A percentile compares a stretch with the other conserved stretches of the same genome.
These are phyloP conservation scores for Mentha longifolia DNA, from an alignment of 257 asterid genomes.

Conservation along the genomic window DNA sequence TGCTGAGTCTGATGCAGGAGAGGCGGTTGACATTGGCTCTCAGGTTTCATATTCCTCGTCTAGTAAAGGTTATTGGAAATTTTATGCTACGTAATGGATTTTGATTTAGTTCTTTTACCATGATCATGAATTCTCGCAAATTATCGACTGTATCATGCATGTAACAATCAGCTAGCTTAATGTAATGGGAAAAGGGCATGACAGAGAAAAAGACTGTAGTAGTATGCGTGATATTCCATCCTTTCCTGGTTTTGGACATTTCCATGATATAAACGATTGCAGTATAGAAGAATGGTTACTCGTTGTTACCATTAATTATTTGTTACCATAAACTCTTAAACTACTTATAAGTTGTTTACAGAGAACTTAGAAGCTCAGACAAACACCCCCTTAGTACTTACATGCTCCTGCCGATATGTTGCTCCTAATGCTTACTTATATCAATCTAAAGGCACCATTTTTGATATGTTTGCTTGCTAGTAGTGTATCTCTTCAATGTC, in stretches of 20 bases:
- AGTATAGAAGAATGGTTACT: neutral
- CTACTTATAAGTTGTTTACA: too few relatives aligned
- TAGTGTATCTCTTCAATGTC: neutral
- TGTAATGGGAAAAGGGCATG: neutral
- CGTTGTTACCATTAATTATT: neutral
- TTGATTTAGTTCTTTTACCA: neutral
- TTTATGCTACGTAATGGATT: neutral
- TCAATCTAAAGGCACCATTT: neutral
- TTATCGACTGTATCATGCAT: conserved; percentile 9
- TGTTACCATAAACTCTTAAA: neutral
- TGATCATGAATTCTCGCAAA: neutral
- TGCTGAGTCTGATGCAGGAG: conserved; percentile 43
- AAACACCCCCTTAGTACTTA: neutral
- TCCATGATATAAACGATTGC: neutral
- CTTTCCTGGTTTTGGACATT: neutral
- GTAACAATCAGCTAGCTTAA: neutral
- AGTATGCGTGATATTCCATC: neutral
- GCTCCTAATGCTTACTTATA: neutral
- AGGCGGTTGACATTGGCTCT: conserved; percentile 47
- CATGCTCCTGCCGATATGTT: neutral
- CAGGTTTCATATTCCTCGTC: conserved; percentile 50
- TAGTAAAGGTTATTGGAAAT: conserved; percentile 34
- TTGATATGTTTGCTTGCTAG: neutral
- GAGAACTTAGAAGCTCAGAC: too few relatives aligned
- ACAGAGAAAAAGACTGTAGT: neutral